Evolutionary conservation across 2,329 filamentous ascomycete species (phyloP), one percentile per base, ranked within the genome.

Genomic region (Verticillium klebahnii): DNA sequence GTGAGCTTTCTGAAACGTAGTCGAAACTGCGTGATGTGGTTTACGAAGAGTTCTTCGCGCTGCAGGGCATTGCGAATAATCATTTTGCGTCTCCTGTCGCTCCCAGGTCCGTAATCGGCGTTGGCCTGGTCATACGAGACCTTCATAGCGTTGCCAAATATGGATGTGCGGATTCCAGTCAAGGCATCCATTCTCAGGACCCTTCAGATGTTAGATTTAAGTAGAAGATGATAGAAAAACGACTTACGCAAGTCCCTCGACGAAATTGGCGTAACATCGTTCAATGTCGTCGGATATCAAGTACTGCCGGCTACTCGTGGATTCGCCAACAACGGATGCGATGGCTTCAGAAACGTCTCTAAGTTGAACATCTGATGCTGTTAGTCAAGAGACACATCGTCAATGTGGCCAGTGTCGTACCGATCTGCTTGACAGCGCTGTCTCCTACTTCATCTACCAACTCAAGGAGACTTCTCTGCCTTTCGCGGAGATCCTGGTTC

Each of bases 111-210:
- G 5, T 29, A 57, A 56, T 79, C 72, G 1, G 17, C n/a, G 5
- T 65, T 75, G 56, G 71, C 73, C 1, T 11, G 59, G 5, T 54
- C 57, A 39, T 80, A 80, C 0, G 73, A 65, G 0, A 25, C 19
- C 37, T 77, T 70, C 77, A 80, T 76, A 0, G 69, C 66, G 59
- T 69, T 61, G 0, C 75, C 75, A 4, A 79, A 71, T 12, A 75
- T 67, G 0, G 78, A 78, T 1, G 71, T 80, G 17, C 70, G 69
- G 17, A 78, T 68, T 6, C 73, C 68, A 0, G 76, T 74, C 3
- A 79, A 65, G 0, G 70, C 69, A 54, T 76, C 69, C 3, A 70
- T 74, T 25, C 68, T 68, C 4, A 80, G 64, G 3, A 64, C 66
- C 1, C 77, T 79, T 39, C 0, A 7, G 5, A 40, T 5, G 6